Percentiles rank a stretch among this genome's conserved stretches.
Evolutionary conservation across 192 early-diverging fungal species (phyloP).

Genomic region (Coemansia sp.): DNA sequence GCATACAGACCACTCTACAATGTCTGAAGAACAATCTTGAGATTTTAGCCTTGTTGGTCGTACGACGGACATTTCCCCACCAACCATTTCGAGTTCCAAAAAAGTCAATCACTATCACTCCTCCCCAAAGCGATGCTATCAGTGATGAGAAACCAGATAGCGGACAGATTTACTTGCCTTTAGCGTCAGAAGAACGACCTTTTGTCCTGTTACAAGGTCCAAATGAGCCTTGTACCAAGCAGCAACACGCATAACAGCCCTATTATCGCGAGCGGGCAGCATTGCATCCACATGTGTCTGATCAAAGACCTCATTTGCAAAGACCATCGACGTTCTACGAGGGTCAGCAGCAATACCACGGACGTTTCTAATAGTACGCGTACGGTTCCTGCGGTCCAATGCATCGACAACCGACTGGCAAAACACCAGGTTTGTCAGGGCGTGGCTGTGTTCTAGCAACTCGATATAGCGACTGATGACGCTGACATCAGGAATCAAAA

Average conservation of each 20-base stretch:
- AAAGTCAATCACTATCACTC: neutral
- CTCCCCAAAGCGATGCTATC: constrained; percentile 17
- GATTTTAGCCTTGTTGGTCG: neutral
- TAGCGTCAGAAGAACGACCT: constrained; percentile 27
- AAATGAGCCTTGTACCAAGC: constrained; percentile 67
- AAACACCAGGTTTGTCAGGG: constrained; percentile 65
- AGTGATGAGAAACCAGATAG: constrained; percentile 21
- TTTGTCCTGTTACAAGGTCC: constrained; percentile 14
- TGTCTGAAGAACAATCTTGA: neutral
- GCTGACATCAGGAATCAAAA: constrained; percentile 43
- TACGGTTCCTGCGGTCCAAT: constrained; percentile 65
- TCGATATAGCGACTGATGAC: constrained; percentile 66
- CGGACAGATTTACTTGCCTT: constrained; percentile 5
- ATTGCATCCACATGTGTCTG: constrained; percentile 33
- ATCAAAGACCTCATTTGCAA: constrained; percentile 70
- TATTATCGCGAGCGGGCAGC: constrained; percentile 54
- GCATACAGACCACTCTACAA: neutral
- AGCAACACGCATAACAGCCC: constrained; percentile 59
- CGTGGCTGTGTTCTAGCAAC: constrained; percentile 67
- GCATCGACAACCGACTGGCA: constrained; percentile 66
- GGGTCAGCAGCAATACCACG: constrained; percentile 64
- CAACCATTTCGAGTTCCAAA: neutral
- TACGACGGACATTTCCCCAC: neutral
- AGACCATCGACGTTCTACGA: constrained; percentile 61
- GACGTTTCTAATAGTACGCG: constrained; percentile 63